Evolutionary conservation across 139 green algal species (phyloP), one percentile per base, ranked within the genome.

Genomic region (Asterochloris sp.): DNA sequence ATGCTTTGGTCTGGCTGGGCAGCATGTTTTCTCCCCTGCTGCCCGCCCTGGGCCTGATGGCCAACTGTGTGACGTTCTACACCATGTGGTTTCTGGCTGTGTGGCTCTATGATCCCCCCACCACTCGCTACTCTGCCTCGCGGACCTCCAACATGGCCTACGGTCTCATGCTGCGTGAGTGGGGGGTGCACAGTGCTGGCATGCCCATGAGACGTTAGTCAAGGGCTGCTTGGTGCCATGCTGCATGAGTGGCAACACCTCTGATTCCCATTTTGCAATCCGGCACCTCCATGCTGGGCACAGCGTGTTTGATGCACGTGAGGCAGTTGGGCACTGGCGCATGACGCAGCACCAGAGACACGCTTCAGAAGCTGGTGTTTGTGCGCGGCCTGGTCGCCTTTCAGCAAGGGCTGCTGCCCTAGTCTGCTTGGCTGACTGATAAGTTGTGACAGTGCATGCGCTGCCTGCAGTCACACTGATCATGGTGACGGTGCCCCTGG

Each of bases 91-190:
- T 86, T 26, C 47, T 87, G 79, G 80, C 86, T 15, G 29, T 87
- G 73, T 77, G 62, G n/a, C 27, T 84, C n/a, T 85, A 86, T 64
- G n/a, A 28, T 27, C 86, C 86, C 11, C 86, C 82, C 12, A 78
- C 47, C 16, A 81, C 64, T 16, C 81, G 82, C 11, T 88, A 83
- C 86, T 85, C 77, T n/a, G 86, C 83, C 6, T 83, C 81, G 1
- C 66, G 86, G 13, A 89, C 85, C 38, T 87, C 83, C 29, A 85
- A 82, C 73, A 79, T 89, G n/a, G 81, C 80, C 11, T 87, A 89
- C 78, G 75, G 47, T 27, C 81, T 89, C 47, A 88, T 86, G 79
- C 77, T 87, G 16, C 26, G 86, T 89, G 67, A 74, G 81, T 67
- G 14, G 16, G 62, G 0, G 14, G 14, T 28, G 24, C 62, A 76